Conservation (phyloP, 768 basidiomycete genomes). For the Suillus subalutaceus region DNA sequence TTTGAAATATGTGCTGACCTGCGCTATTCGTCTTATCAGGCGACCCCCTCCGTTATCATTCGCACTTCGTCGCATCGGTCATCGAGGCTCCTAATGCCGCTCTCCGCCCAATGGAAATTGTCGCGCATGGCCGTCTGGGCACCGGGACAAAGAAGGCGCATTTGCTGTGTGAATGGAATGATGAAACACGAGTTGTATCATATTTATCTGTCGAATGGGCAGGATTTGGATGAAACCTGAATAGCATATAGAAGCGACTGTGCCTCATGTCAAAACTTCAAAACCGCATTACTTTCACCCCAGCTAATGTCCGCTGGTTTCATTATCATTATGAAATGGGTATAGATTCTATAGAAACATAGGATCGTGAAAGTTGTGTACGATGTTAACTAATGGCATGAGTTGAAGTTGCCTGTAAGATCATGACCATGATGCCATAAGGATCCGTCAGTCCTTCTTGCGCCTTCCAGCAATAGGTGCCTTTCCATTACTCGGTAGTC, state of each 20-base stretch:
- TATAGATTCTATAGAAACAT: conserved; percentile 1
- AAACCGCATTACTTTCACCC: background rate
- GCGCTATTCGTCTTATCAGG: conserved; percentile 46
- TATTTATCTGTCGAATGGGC: conserved; percentile 91
- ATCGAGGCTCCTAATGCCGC: conserved; percentile 59
- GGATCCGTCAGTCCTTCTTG: conserved; percentile 47
- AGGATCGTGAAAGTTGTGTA: background rate
- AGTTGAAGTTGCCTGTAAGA: too few relatives aligned
- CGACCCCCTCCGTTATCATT: conserved; percentile 94
- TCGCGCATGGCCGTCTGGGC: conserved; percentile 93
- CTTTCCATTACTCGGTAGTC: conserved; percentile 12
- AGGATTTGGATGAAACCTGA: conserved; percentile 63
- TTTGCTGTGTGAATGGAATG: conserved; percentile 87
- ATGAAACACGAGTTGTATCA: conserved; percentile 61
- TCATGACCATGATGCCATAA: background rate
- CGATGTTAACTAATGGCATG: background rate
- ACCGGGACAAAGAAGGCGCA: conserved; percentile 98
- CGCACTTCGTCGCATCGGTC: conserved; percentile 90
- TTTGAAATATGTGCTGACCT: conserved; percentile 14
- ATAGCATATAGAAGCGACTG: background rate
- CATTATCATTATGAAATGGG: background rate
- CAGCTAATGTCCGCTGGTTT: background rate
- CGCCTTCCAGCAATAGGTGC: conserved; percentile 41
- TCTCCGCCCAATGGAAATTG: conserved; percentile 89
- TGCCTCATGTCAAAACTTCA: background rate